Conservation (phyloP, 345 rosid genomes). For the Sonneratia caseolaris region DNA sequence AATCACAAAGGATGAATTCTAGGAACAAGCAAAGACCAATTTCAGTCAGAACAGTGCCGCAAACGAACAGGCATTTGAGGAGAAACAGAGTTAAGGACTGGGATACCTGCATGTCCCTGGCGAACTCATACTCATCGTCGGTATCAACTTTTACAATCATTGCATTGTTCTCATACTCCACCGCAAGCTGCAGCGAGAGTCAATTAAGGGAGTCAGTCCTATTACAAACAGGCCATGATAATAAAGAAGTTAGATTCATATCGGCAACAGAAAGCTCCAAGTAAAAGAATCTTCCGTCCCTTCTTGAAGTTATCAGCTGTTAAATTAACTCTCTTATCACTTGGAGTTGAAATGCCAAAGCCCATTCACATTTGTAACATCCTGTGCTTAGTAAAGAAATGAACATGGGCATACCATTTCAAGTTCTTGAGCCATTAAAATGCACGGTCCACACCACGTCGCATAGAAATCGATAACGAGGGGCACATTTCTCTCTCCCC, state of each 20-base stretch:
- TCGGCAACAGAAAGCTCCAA: not conserved
- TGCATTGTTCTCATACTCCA: slow-evolving; percentile 73
- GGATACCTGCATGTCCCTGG: slow-evolving; percentile 73
- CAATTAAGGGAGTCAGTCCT: not conserved
- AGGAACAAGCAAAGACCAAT: not conserved
- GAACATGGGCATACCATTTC: slow-evolving; percentile 50
- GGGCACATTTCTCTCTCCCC: slow-evolving; percentile 71
- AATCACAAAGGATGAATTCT: not conserved
- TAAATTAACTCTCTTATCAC: not conserved
- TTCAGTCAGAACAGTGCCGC: not conserved
- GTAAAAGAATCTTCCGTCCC: not conserved
- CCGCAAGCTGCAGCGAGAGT: slow-evolving; percentile 55
- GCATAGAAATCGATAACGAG: slow-evolving; percentile 85
- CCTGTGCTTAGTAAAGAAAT: not conserved
- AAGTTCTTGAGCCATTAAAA: slow-evolving; percentile 87
- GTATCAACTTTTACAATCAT: slow-evolving; percentile 85
- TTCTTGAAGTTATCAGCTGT: not conserved
- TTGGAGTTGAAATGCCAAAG: not conserved
- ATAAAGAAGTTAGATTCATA: not conserved
- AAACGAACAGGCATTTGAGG: not conserved
- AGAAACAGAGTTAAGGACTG: not conserved
- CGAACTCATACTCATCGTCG: slow-evolving; percentile 85
- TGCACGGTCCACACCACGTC: slow-evolving; percentile 96
- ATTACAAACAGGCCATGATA: not conserved
- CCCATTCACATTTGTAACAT: not conserved